Conservation (phyloP, 2,329 filamentous ascomycete species). For the Passalora sequoiae region DNA sequence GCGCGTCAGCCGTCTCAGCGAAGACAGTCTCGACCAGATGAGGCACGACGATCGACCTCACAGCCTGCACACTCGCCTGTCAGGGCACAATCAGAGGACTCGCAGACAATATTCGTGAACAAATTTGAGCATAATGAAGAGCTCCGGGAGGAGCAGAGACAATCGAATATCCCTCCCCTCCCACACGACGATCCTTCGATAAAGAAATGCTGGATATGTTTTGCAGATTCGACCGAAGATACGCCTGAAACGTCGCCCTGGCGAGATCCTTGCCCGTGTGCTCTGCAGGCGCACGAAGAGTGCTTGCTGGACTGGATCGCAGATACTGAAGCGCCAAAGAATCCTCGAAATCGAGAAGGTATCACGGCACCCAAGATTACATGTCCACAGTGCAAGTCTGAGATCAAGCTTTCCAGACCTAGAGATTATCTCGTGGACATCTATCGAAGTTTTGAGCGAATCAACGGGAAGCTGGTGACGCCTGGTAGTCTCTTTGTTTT, state of each 20-base stretch:
- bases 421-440: slow-evolving; percentile 66
- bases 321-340: slow-evolving; percentile 67
- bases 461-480: slow-evolving; percentile 56
- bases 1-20: slow-evolving; percentile 27
- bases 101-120: slow-evolving; percentile 44
- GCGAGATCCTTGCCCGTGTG: slow-evolving; percentile 87
- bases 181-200: slow-evolving; percentile 34
- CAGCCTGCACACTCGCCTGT: slow-evolving; percentile 19
- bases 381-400: slow-evolving; percentile 85
- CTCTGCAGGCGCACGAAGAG: slow-evolving; percentile 81
- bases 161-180: slow-evolving; percentile 9
- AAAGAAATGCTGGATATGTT: slow-evolving; percentile 65
- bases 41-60: slow-evolving; percentile 12
- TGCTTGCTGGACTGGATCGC: slow-evolving; percentile 90
- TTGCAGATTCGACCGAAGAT: slow-evolving; percentile 61
- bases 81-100: slow-evolving; percentile 41
- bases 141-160: slow-evolving; percentile 7
- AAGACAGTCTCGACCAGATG: slow-evolving; percentile 19
- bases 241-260: slow-evolving; percentile 60
- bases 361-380: slow-evolving; percentile 56
- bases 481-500: slow-evolving; percentile 57
- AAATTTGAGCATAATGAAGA: slow-evolving; percentile 22
- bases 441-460: slow-evolving; percentile 54
- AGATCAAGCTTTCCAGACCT: slow-evolving; percentile 70
- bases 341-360: slow-evolving; percentile 44